Evolutionary conservation across 768 basidiomycete species (phyloP).

Genomic region (Pleurotus salmoneostramineus): DNA sequence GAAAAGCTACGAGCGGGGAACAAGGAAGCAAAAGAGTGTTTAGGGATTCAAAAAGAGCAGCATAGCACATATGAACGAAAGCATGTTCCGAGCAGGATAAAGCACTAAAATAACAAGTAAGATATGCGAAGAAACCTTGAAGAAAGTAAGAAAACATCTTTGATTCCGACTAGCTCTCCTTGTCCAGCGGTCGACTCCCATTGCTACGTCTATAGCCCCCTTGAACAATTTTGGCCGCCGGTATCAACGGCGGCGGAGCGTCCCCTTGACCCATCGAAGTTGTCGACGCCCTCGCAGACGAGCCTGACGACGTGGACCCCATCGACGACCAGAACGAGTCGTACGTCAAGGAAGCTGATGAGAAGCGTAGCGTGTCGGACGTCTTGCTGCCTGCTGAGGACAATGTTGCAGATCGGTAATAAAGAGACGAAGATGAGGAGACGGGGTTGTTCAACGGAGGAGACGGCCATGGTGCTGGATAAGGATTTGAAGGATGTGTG

Average conservation of each 20-base stretch:
- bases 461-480: slow-evolving; percentile 1
- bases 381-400: background rate
- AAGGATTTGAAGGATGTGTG: background rate
- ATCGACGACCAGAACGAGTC: slow-evolving; percentile 62
- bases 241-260: background rate
- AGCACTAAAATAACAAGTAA: background rate
- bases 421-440: background rate
- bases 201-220: background rate
- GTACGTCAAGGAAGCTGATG: slow-evolving; percentile 40
- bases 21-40: no score
- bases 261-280: background rate
- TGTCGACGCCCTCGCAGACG: background rate
- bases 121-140: background rate
- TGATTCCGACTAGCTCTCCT: background rate
- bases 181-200: background rate
- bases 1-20: no score
- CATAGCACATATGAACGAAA: no score
- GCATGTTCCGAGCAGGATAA: background rate
- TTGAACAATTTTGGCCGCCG: background rate
- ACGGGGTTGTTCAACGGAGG: background rate
- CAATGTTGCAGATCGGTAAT: slow-evolving; percentile 1
- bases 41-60: no score
- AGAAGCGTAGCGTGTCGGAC: background rate
- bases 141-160: background rate
- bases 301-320: background rate